Evolutionary conservation across 139 green algal species (phyloP).

Genomic region (Coelastrella sp.): DNA sequence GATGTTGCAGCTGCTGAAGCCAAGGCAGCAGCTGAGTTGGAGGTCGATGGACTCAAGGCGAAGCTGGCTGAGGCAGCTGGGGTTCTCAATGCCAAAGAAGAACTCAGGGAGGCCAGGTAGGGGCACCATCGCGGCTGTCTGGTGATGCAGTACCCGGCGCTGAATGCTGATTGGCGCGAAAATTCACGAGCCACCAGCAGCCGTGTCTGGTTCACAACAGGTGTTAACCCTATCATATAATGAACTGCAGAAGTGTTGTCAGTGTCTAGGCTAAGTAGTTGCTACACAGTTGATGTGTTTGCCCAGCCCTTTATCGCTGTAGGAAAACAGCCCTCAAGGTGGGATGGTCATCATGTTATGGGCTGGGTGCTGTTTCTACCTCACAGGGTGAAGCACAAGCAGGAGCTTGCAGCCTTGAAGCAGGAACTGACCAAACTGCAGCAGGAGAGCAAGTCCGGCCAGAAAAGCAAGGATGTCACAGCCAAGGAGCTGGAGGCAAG

Average conservation of each 20-base stretch:
- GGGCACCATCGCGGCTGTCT: no score
- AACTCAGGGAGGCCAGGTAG: slow-evolving; percentile 83
- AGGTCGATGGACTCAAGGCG: slow-evolving; percentile 62
- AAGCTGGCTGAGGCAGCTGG: slow-evolving; percentile 76
- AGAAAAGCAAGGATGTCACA: slow-evolving; percentile 73
- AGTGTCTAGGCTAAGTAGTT: no score
- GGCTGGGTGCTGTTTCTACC: not conserved
- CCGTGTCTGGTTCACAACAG: no score
- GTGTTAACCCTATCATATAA: no score
- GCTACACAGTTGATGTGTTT: no score
- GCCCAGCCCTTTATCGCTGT: no score
- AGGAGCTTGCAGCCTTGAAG: slow-evolving; percentile 69
- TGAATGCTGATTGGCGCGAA: no score
- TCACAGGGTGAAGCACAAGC: slow-evolving; percentile 80
- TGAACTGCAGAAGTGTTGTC: no score
- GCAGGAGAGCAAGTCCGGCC: slow-evolving; percentile 70
- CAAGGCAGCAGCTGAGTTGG: slow-evolving; percentile 8
- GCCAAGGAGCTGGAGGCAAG: slow-evolving; percentile 81
- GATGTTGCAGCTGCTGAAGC: slow-evolving; percentile 19
- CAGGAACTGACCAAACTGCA: slow-evolving; percentile 72
- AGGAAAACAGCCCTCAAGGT: not conserved
- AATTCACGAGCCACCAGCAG: no score
- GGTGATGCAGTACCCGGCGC: no score
- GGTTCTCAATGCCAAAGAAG: slow-evolving; percentile 78
- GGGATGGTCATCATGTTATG: not conserved